A percentile compares a stretch with the other conserved stretches of the same genome.
These are phyloP conservation scores for sunflower (Helianthus annuus) DNA, from an alignment of 129 eudicot species.

Conservation along the genomic window HanXRQr2.0-SUNRISE NC_035441.2:163085407-163085906, in stretches of 20 bases:
- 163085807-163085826: neutral
- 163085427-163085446: slow-evolving; percentile 40
- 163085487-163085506: slow-evolving; percentile 88
- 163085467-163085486: slow-evolving; percentile 49
- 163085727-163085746: slow-evolving; percentile 52
- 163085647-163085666: slow-evolving; percentile 51
- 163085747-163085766: slow-evolving; percentile 40
- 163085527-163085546: slow-evolving; percentile 56
- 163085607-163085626: neutral
- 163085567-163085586: slow-evolving; percentile 1
- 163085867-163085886: slow-evolving; percentile 52
- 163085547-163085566: slow-evolving; percentile 58
- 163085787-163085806: slow-evolving; percentile 42
- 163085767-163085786: slow-evolving; percentile 72
- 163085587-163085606: neutral
- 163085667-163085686: slow-evolving; percentile 74
- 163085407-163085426: neutral
- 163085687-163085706: slow-evolving; percentile 71
- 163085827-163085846: neutral
- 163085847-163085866: neutral
- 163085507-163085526: slow-evolving; percentile 75
- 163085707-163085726: slow-evolving; percentile 62
- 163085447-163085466: slow-evolving; percentile 47
- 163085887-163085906: slow-evolving; percentile 83
- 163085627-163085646: neutral